These are phyloP conservation scores for Phytophthora litchii DNA, from an alignment of 352 stramenopile species.

Conservation along the genomic window DNA sequence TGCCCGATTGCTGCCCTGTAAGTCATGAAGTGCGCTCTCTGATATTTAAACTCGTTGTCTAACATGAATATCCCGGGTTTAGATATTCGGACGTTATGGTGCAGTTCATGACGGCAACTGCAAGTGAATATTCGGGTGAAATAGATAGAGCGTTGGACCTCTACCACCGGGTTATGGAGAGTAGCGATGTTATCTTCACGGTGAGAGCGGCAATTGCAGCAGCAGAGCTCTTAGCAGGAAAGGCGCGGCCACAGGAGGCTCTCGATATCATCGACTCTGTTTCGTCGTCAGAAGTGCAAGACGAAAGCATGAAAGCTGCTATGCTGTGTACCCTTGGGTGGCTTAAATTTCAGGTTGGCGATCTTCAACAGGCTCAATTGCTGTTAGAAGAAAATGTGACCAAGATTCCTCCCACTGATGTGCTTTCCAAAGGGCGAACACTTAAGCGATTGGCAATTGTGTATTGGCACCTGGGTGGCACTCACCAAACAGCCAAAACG, in stretches of 20 bases:
- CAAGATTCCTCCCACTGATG: slow-evolving; percentile 28
- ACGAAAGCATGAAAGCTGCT: slow-evolving; percentile 28
- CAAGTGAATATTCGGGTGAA: slow-evolving; percentile 55
- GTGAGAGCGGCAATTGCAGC: slow-evolving; percentile 47
- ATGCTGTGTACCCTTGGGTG: slow-evolving; percentile 50
- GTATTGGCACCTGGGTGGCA: slow-evolving; percentile 71
- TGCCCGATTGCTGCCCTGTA: slow-evolving; percentile 48
- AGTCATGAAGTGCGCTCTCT: slow-evolving; percentile 16
- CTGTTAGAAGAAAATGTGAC: slow-evolving; percentile 46
- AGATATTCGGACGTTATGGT: slow-evolving; percentile 65
- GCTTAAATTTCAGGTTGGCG: slow-evolving; percentile 49
- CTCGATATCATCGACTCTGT: slow-evolving; percentile 38
- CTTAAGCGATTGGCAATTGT: slow-evolving; percentile 81
- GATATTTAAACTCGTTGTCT: background rate
- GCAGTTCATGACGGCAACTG: slow-evolving; percentile 62
- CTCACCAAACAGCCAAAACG: slow-evolving; percentile 54
- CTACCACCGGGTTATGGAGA: slow-evolving; percentile 43
- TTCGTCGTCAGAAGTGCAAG: slow-evolving; percentile 15
- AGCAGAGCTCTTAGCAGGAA: slow-evolving; percentile 52
- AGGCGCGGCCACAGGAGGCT: slow-evolving; percentile 38
- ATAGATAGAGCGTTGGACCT: slow-evolving; percentile 48
- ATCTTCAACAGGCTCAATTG: slow-evolving; percentile 39
- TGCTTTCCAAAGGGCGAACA: slow-evolving; percentile 33
- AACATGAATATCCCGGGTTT: slow-evolving; percentile 4
- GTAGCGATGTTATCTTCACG: slow-evolving; percentile 23